Base-by-base conservation (phyloP, 257 asterid genomes). In the Gentiana dahurica region DNA sequence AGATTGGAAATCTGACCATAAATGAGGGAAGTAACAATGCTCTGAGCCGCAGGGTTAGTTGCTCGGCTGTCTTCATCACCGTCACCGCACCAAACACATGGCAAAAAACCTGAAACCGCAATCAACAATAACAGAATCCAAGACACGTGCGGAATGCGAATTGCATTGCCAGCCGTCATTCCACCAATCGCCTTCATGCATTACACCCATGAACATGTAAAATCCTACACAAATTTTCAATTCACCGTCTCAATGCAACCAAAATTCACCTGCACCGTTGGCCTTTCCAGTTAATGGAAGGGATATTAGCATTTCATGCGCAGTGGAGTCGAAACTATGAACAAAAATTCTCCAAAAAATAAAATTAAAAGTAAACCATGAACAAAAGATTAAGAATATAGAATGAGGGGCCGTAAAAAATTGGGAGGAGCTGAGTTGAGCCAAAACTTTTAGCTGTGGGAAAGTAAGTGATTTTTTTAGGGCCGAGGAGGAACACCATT, bases 1-100 rank as follows among this genome's bases (percentile, higher is more conserved):
- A 92, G 95, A 70, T 81, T 84, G 64, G 80, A 65, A 69, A 92
- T 79, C 55, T 92, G 95, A 69, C 69, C 73, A 61, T 88, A 83
- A 64, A 88, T 81, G 64, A 87, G 77, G 60, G 95, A 68, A 43
- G 95, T 75, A 62, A 81, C 86, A 49, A 83, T 59, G 2, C 89
- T 80, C 36, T 70, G 67, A 57, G 62, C 90, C 35, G 75, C 65
- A 62, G 87, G 84, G 52, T 77, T 74, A 12, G 71, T 66, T 3
- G 81, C 38, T 64, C 58, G 24, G 45, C 12, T 62, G 6, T 68
- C 73, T 24, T 82, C 80, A 15, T 83, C 82, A 58, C 69, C 92
- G 59, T 75, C 76, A 50, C 57, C 81, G 64, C 85, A 77, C 76
- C 75, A 65, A 12, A 59, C 87, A 48, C 71, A 63, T 68, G 71